Evolutionary conservation across 106 monocot genomes (phyloP).

Genomic region (Phalaenopsis equestris): DNA sequence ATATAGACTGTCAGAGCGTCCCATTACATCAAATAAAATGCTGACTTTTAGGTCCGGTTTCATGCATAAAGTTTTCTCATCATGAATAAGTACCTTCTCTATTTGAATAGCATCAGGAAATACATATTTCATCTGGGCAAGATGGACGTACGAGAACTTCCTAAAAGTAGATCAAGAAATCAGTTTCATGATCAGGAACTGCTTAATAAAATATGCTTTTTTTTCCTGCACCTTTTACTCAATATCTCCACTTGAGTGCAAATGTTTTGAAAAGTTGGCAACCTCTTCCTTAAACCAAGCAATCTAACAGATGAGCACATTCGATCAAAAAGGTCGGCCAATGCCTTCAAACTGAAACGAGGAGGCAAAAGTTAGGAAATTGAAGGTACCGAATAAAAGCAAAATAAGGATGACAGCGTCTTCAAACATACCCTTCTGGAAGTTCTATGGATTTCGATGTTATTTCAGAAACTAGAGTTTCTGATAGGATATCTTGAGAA

Average conservation of each 20-base stretch:
- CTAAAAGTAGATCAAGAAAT: conserved; percentile 19
- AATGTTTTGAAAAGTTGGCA: conserved; percentile 48
- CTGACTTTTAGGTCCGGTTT: conserved; percentile 53
- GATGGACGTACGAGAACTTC: conserved; percentile 48
- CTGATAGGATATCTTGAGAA: conserved; percentile 17
- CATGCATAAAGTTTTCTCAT: conserved; percentile 52
- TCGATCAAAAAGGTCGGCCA: conserved; percentile 42
- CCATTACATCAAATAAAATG: conserved; percentile 21
- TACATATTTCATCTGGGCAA: conserved; percentile 63
- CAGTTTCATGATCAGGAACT: neutral
- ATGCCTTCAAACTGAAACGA: conserved; percentile 26
- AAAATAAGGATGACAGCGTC: neutral
- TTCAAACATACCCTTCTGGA: conserved; percentile 43
- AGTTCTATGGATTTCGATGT: conserved; percentile 23
- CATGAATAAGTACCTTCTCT: conserved; percentile 56
- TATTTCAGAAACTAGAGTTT: neutral
- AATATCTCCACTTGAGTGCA: conserved; percentile 50
- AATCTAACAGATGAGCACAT: conserved; percentile 58
- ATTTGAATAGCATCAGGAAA: conserved; percentile 57
- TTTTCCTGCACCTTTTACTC: conserved; percentile 36
- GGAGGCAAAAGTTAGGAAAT: neutral
- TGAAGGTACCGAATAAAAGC: neutral
- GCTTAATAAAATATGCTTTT: neutral
- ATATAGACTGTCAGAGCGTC: conserved; percentile 21
- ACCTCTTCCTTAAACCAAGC: conserved; percentile 46